Evolutionary conservation across 495 filamentous ascomycete species (phyloP), one percentile per base, ranked within the genome.

Genomic region (Daldinia bambusicola): DNA sequence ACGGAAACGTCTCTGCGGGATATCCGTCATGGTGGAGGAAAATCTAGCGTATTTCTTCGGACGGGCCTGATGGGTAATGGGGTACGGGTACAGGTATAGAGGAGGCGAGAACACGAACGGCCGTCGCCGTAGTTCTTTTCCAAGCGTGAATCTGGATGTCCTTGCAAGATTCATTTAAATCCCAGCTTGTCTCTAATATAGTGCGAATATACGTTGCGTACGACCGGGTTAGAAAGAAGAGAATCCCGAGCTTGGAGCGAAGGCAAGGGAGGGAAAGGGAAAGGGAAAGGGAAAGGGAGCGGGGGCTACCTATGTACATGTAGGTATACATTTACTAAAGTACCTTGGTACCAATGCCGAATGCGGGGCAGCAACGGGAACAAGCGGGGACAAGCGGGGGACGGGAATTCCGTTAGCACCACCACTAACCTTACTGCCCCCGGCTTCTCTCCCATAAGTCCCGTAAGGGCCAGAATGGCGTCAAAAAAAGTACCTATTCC

Each of bases 1-100:
- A 86, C 84, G 72, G 40, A 84, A 76, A 22, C 79, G 77, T 56
- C 77, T 76, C 48, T 77, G 68, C 26, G 80, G 79, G 22, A 4
- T 31, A 18, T 69, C 59, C 57, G 70, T 55, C 69, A 68, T 71
- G 57, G 68, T 71, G 18, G 68, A 70, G n/a, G 74, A 40, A 75
- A 80, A 80, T 61, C 12, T 50, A 53, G 30, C n/a, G 36, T 22
- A 43, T 55, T 63, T 74, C 55, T 22, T 26, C 26, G 26, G 62
- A 16, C 56, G 13, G 43, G 32, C 16, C n/a, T 55, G 51, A 51
- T 13, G 20, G 43, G 59, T 48, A 43, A 30, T 61, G 59, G 62
- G 50, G 55, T 43, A 56, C 16, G 18, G 56, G 59, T 12, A 62
- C 52, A 30, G 26, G 26, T 26, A 26, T 3, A 26, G 26, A 26